Conservation (phyloP, 164 flowering plant genomes). For the Nelumbo lutea region DNA sequence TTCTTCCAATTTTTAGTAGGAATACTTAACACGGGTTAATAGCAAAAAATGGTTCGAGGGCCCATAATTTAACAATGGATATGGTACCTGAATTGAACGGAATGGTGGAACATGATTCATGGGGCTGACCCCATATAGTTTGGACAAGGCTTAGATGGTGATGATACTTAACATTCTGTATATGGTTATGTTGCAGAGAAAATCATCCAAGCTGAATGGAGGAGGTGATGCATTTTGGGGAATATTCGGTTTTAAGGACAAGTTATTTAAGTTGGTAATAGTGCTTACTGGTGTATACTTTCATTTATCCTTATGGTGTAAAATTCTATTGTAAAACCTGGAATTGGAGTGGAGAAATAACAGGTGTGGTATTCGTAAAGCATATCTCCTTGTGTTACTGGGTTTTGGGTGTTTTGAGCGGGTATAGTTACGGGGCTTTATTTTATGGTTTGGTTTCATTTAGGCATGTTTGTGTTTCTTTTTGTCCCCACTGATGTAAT, state of each 20-base stretch:
- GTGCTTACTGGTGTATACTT: conserved; percentile 10
- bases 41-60: no score
- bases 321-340: conserved; percentile 21
- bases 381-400: conserved; percentile 4
- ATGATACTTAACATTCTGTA: background rate
- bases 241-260: background rate
- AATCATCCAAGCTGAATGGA: conserved; percentile 56
- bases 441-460: conserved; percentile 12
- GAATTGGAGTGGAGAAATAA: conserved; percentile 18
- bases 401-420: conserved; percentile 12
- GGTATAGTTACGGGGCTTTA: conserved; percentile 18
- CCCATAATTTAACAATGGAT: no score
- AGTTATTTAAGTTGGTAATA: background rate
- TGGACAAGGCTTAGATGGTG: background rate
- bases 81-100: no score
- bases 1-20: no score
- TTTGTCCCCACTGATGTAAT: background rate
- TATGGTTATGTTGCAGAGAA: conserved; percentile 35
- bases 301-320: conserved; percentile 7
- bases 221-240: conserved; percentile 35
- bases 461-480: background rate
- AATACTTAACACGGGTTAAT: no score
- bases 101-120: no score
- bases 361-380: conserved; percentile 17
- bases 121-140: no score